Conservation (phyloP, 495 filamentous ascomycete species). For the Hypoxylon rickii region DNA sequence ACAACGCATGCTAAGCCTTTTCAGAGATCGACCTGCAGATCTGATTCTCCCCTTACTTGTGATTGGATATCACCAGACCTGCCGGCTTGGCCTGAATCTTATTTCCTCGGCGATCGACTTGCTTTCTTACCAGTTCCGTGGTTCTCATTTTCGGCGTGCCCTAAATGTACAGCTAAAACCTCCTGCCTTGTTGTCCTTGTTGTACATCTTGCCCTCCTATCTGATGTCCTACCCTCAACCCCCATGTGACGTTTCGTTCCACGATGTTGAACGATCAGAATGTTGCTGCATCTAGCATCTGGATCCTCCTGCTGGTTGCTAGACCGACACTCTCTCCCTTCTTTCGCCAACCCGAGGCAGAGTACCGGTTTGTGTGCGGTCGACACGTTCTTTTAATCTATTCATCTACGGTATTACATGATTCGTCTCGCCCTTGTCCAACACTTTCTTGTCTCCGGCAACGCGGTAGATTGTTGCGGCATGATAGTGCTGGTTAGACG, state of each 20-base stretch:
- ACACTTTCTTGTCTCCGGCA: neutral
- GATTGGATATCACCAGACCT: constrained; percentile 15
- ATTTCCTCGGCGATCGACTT: constrained; percentile 25
- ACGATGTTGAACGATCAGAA: constrained; percentile 4
- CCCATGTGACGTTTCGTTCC: constrained; percentile 17
- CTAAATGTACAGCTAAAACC: too few relatives aligned
- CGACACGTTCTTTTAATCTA: neutral
- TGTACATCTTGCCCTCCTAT: constrained; percentile 8
- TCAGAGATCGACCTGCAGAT: constrained; percentile 20
- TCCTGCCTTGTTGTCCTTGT: too few relatives aligned
- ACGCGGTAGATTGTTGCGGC: neutral
- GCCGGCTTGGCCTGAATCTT: constrained; percentile 11
- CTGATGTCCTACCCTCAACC: constrained; percentile 5
- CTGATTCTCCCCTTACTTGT: constrained; percentile 8
- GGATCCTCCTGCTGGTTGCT: constrained; percentile 6
- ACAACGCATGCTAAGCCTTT: constrained; percentile 18
- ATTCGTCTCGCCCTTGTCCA: neutral
- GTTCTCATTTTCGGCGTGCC: constrained; percentile 16
- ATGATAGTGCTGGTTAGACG: neutral
- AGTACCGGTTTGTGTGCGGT: neutral
- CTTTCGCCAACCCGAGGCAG: neutral
- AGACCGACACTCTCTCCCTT: neutral
- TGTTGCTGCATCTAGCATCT: neutral
- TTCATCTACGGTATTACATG: too few relatives aligned
- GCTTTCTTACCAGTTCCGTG: constrained; percentile 18